Conservation (phyloP, 2,329 filamentous ascomycete species). For the Hypoxylon sp. region DNA sequence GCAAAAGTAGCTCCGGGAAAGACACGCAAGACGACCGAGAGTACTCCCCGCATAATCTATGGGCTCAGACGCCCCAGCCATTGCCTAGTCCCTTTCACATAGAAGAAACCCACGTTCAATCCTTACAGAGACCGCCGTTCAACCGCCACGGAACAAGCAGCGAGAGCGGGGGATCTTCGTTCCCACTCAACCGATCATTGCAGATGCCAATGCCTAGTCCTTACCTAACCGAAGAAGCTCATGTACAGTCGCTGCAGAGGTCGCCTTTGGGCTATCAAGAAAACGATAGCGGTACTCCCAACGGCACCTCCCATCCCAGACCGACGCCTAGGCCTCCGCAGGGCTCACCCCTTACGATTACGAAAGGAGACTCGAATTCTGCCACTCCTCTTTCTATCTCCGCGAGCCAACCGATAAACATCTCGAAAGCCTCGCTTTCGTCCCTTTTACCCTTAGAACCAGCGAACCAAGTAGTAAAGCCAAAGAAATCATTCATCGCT, state of each 20-base stretch:
- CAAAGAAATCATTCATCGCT: constrained; percentile 40
- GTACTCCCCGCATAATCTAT: constrained; percentile 20
- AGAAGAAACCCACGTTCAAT: constrained; percentile 47
- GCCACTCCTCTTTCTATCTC: constrained; percentile 18
- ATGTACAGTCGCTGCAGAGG: constrained; percentile 63
- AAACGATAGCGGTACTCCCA: constrained; percentile 18
- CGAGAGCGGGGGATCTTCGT: constrained; percentile 38
- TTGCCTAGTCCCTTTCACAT: constrained; percentile 45
- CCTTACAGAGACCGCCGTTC: constrained; percentile 45
- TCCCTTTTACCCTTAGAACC: constrained; percentile 1
- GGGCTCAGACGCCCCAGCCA: constrained; percentile 22
- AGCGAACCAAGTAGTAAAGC: constrained; percentile 19
- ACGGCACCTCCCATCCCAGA: constrained; percentile 14
- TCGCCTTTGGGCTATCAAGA: constrained; percentile 37
- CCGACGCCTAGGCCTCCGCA: not conserved
- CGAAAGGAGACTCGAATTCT: constrained; percentile 19
- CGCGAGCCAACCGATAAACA: constrained; percentile 5
- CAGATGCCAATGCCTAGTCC: constrained; percentile 57
- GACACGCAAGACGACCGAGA: constrained; percentile 43
- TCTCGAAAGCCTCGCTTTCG: constrained; percentile 1
- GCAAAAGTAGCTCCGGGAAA: constrained; percentile 47
- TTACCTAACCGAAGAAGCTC: constrained; percentile 63
- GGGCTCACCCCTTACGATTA: constrained; percentile 29
- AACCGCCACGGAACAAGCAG: constrained; percentile 39
- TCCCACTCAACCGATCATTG: constrained; percentile 41